Evolutionary conservation across 2,329 filamentous ascomycete species (phyloP), one percentile per base, ranked within the genome.

Genomic region (Fusarium odoratissimum): DNA sequence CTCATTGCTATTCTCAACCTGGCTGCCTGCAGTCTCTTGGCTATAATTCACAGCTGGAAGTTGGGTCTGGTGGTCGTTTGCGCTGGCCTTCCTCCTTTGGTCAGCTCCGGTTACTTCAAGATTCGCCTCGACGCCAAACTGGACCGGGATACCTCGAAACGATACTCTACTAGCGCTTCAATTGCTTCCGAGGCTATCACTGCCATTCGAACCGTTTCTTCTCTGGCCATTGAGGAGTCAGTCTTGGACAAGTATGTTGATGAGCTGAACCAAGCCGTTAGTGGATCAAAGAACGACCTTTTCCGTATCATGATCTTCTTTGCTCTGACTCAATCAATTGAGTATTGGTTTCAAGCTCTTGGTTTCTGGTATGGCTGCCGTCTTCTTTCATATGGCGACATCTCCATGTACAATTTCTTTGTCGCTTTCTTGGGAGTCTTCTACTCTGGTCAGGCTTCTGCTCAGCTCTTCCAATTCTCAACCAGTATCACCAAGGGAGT

Each of bases 401-500:
- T 89, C 65, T 87, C 85, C 5, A 88, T 89, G 78, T 88, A 89
- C 64, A 79, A 82, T 62, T 84, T 84, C 68, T 80, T 88, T 61
- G 82, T 89, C 23, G 82, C 86, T 13, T 88, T 88, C 69, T 83
- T 88, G 78, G 84, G 82, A 6, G 83, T 88, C 10, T 83, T 88
- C 41, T 87, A 83, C 69, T 82, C 82, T 0, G 84, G 82, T 1
- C 83, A 86, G 78, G 82, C 82, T 5, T 79, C 83, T 0, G 75
- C 80, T 2, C 79, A 82, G 52, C 76, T 86, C 13, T 86, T 86
- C 73, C 78, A 84, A 49, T 86, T 87, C 75, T 85, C 86, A 2
- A 87, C 84, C 9, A 87, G 82, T 66, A 84, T 90, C 60, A 88
- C 87, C 49, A 88, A 87, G 75, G 86, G 84, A 5, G 81, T 82